Evolutionary conservation across 345 rosid genomes (phyloP).

Genomic region (Euphorbia peplus): DNA sequence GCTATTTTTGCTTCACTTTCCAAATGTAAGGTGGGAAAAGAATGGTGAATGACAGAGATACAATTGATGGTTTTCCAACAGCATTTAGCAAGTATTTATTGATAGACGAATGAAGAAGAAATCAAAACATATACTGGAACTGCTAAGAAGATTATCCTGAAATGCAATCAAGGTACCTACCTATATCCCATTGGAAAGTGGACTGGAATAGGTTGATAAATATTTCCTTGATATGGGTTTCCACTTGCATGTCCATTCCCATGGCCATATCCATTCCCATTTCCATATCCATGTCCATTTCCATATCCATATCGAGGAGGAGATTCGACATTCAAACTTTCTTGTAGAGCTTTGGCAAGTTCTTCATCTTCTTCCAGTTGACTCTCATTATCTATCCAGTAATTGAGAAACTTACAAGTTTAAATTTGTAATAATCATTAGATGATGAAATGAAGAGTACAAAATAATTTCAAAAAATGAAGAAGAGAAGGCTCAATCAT

Average conservation of each 20-base stretch:
- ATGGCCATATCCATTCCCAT: slow-evolving; percentile 24
- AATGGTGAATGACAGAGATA: neutral
- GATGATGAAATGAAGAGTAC: slow-evolving; percentile 3
- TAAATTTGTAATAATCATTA: slow-evolving; percentile 14
- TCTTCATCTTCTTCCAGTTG: slow-evolving; percentile 84
- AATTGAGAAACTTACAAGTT: slow-evolving; percentile 24
- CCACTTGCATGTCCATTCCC: slow-evolving; percentile 29
- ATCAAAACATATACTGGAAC: neutral
- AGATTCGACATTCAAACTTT: slow-evolving; percentile 66
- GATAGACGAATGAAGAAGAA: neutral
- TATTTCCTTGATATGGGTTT: slow-evolving; percentile 26
- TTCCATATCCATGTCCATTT: slow-evolving; percentile 27
- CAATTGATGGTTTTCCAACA: neutral
- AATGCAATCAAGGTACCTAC: slow-evolving; percentile 55
- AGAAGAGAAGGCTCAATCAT: neutral
- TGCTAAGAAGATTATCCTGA: slow-evolving; percentile 2
- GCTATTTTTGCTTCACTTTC: neutral
- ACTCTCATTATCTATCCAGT: slow-evolving; percentile 43
- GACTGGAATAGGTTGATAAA: slow-evolving; percentile 49
- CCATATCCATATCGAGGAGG: slow-evolving; percentile 46
- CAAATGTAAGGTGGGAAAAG: neutral
- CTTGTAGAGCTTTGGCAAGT: slow-evolving; percentile 88
- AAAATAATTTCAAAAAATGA: neutral
- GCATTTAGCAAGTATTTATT: neutral
- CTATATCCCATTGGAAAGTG: slow-evolving; percentile 69